Base-by-base conservation (phyloP, 805 yeast species). In the Jamesozyma spencerorum region DNA sequence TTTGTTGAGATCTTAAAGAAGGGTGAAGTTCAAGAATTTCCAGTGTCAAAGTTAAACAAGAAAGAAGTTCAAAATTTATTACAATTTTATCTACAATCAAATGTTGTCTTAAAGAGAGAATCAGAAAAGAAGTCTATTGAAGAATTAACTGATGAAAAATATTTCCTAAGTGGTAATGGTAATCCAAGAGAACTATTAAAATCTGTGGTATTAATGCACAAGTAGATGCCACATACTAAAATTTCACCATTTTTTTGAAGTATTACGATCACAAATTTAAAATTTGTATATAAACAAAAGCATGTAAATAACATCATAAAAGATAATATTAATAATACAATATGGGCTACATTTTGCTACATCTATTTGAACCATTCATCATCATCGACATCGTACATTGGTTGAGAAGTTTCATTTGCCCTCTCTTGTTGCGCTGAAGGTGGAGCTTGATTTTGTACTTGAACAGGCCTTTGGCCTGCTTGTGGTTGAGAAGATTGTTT, bases 121-220 rank as follows among this genome's bases (percentile, higher is more conserved):
- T 33, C 53, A 2, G 52, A 59, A 30, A 45, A 47, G 2, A 62
- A 62, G 22, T 43, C 65, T 3, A 29, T 58, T 10, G 68, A 66
- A 14, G 62, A 61, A 41, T 55, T 74, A 37, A 58, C 66, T 1
- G 61, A 68, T 26, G 72, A 74, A 49, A 73, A 72, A 53, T 78
- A 72, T 53, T 62, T 77, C 32, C 40, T 73, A 29, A 69, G 77
- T 46, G 85, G 85, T 28, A 77, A 75, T 52, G 87, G 87, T 49
- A 80, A 79, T 52, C 79, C 85, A 35, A 64, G 72, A 43, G 70
- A 68, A 38, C 54, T 77, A 28, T 49, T 74, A 40, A 70, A 66
- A 41, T 59, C 60, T 40, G 38, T 57, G 34, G 55, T 54, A 11
- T 36, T 57, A 38, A 47, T 42, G 31, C 51, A 54, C 29, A 38